These are phyloP conservation scores for Candida jianshihensis DNA, from an alignment of 805 yeast genomes.

Conservation along the genomic window DNA sequence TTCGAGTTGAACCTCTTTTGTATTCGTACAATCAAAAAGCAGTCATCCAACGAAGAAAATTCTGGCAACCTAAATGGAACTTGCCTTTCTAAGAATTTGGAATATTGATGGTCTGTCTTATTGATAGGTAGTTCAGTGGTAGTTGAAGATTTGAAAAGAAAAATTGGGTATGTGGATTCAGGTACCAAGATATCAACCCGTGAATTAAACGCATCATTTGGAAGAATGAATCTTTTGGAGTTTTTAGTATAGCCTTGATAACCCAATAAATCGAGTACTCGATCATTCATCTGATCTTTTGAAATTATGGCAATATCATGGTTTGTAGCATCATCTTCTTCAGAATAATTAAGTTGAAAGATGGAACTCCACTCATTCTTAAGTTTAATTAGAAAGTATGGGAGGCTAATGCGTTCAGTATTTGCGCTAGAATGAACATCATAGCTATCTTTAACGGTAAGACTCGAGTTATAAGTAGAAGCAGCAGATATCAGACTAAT, in stretches of 20 bases:
- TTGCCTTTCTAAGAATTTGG: constrained; percentile 23
- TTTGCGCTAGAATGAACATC: too few relatives aligned
- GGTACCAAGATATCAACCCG: constrained; percentile 26
- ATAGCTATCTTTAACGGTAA: too few relatives aligned
- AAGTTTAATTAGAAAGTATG: too few relatives aligned
- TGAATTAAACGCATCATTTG: constrained; percentile 9
- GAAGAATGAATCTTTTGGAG: constrained; percentile 17
- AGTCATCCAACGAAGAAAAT: constrained; percentile 29
- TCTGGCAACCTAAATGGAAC: constrained; percentile 35
- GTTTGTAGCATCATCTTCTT: not conserved
- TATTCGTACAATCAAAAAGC: constrained; percentile 32
- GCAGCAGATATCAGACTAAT: too few relatives aligned
- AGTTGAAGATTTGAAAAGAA: constrained; percentile 31
- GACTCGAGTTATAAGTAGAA: too few relatives aligned
- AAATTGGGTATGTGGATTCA: constrained; percentile 26
- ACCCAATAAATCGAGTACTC: constrained; percentile 21
- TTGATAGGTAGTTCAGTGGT: constrained; percentile 9
- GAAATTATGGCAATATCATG: constrained; percentile 25
- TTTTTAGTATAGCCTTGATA: constrained; percentile 18
- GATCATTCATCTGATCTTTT: constrained; percentile 18
- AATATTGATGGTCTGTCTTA: constrained; percentile 13
- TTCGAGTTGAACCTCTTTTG: constrained; percentile 15
- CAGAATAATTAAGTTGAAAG: not conserved
- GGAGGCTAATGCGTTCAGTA: too few relatives aligned
- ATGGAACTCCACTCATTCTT: constrained; percentile 7